phyloP scores from a whole-genome alignment of 441 rosid species.

The Sinapis alba region DNA sequence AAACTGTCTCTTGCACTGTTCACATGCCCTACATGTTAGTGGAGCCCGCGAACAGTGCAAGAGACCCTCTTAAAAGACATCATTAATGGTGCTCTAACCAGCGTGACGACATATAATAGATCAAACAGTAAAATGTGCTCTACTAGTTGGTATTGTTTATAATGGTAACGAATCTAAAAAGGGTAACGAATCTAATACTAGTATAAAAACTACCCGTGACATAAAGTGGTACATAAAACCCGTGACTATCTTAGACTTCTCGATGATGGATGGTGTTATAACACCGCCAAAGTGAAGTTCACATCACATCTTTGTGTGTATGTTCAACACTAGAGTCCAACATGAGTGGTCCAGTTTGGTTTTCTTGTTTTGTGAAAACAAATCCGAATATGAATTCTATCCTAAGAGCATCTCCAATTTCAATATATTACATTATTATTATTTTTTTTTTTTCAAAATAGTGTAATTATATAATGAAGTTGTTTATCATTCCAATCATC shows the following conservation, averaged over 20 bases:
- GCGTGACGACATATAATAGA: constrained; percentile 26
- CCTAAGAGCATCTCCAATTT: background rate
- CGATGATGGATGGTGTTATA: constrained; percentile 7
- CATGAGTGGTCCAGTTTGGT: constrained; percentile 18
- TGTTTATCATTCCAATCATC: background rate
- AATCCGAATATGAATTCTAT: background rate
- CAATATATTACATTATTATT: background rate
- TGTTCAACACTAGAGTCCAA: constrained; percentile 19
- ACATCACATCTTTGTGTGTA: background rate
- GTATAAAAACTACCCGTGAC: constrained; percentile 18
- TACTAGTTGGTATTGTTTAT: constrained; percentile 17
- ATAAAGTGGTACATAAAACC: constrained; percentile 10
- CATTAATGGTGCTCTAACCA: no score
- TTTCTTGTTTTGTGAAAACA: constrained; percentile 2
- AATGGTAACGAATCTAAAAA: background rate
- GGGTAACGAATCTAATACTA: background rate
- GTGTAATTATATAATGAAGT: background rate
- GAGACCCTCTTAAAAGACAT: no score
- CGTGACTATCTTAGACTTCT: constrained; percentile 31
- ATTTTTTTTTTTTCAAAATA: no score
- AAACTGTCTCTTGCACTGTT: no score
- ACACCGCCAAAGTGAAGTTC: constrained; percentile 21
- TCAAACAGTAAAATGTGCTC: constrained; percentile 18
- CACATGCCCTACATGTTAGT: no score
- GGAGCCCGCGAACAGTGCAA: no score